Evolutionary conservation across 176 grass and related monocot species (phyloP), one percentile per base, ranked within the genome.

Genomic region (Hsuehochloa calcarea): DNA sequence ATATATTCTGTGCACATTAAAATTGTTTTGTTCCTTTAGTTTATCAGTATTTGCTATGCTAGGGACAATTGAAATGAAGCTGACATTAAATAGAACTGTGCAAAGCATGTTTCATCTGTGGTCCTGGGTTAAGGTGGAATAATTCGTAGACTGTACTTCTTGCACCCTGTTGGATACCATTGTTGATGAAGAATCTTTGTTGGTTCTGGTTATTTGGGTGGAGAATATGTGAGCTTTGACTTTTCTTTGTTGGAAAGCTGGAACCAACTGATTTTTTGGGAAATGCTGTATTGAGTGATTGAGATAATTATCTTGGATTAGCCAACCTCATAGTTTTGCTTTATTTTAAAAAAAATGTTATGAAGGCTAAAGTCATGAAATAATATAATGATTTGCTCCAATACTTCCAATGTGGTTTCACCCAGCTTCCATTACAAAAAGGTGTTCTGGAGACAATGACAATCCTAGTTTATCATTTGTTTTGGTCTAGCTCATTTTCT

Each of bases 401-500:
- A 55, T 26, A 22, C n/a, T 67, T 20, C 75, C 59, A 76, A 66
- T 72, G 60, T 84, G 72, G 43, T 66, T 76, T 84, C 54, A 10
- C 59, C 46, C 19, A 45, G 31, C 25, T 79, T 85, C 27, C 27
- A 8, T 78, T 85, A 35, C 34, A 61, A 61, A 43, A 44, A 31
- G 17, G 38, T 16, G 3, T 69, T 77, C n/a, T 29, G n/a, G 13
- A 2, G 59, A 43, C 1, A 77, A 4, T 40, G 38, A 17, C 68
- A 44, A 12, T 23, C 38, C 12, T 26, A 9, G 6, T 31, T 25
- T 61, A 78, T 10, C 38, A 45, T 27, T 58, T 43, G 50, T 12
- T 68, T 79, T 27, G 22, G 70, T 81, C 19, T 59, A 87, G 37
- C 70, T 87, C 35, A 46, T 56, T 74, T 65, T 34, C 44, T 87